Conservation (phyloP, 1,284 basidiomycete species). For the Irpex sp. region DNA sequence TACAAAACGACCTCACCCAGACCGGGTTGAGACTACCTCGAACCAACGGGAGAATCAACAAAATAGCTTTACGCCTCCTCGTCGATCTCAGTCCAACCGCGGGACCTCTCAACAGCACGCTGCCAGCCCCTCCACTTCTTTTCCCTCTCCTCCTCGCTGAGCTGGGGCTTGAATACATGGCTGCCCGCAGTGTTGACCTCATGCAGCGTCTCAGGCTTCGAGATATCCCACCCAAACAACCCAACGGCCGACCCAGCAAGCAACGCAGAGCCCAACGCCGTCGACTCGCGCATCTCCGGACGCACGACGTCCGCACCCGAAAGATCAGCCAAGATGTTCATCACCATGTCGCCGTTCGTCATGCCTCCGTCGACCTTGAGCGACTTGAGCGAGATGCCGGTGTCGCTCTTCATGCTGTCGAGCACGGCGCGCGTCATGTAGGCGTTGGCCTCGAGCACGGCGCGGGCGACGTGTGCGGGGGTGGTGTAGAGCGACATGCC, state of each 20-base stretch:
- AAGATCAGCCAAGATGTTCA: constrained; percentile 91
- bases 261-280: constrained; percentile 93
- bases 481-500: constrained; percentile 92
- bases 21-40: background rate
- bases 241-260: constrained; percentile 90
- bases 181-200: constrained; percentile 89
- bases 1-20: background rate
- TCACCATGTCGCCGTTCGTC: constrained; percentile 87
- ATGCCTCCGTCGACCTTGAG: constrained; percentile 95
- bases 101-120: constrained; percentile 78
- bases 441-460: constrained; percentile 88
- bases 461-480: constrained; percentile 90
- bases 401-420: constrained; percentile 91
- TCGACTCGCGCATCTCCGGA: constrained; percentile 97
- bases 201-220: constrained; percentile 79
- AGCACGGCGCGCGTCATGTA: constrained; percentile 93
- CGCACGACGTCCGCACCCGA: constrained; percentile 90
- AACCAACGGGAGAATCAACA: background rate
- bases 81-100: constrained; percentile 70
- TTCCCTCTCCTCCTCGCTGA: constrained; percentile 53
- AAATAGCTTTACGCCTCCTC: constrained; percentile 31
- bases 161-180: constrained; percentile 64
- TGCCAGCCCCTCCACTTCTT: constrained; percentile 79
- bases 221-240: constrained; percentile 94
- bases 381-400: constrained; percentile 67